Evolutionary conservation across 2,329 filamentous ascomycete species (phyloP), one percentile per base, ranked within the genome.

Genomic region (Tolypocladium sp.): DNA sequence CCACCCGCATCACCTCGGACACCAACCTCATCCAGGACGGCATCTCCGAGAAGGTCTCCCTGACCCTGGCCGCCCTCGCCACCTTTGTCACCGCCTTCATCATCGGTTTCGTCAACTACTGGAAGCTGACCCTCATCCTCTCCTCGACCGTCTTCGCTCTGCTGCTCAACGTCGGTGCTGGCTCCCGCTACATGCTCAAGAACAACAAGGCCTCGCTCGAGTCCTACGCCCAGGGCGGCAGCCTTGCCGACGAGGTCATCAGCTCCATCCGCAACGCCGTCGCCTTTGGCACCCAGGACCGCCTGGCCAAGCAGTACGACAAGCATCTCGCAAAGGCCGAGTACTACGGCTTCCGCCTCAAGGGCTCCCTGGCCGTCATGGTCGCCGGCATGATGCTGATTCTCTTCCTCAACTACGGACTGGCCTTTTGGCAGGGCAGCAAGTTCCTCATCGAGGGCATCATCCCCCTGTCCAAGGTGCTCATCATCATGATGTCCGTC

Each of bases 11-110:
- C 66, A 97, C 93, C 0, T 88, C 92, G 13, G 93, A 97, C 71
- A 96, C 91, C 52, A 97, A 96, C 68, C 78, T 96, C 57, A 88
- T 97, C 58, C 93, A 97, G 72, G 92, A 96, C 65, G 93, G 92
- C 59, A 91, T 99, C 53, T 95, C 91, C 0, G 91, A 96, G 73
- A 96, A 96, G 77, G 83, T 96, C 52, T 86, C 85, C 17, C 76
- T 96, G 63, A 92, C 90, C 0, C 71, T 96, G 59, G 85, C 86
- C 17, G 90, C 90, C 15, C 56, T 92, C 4, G 85, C 92, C 1
- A 92, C 91, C 10, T 97, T 97, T 68, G 76, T 96, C 58, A 87
- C 92, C 0, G 91, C 92, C 20, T 96, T 96, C 64, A 78, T 97
- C 59, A 93, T 99, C 64, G 91, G 89, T 3, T 97, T 96, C 71